Evolutionary conservation across 345 rosid species (phyloP), one percentile per base, ranked within the genome.

Genomic region (Rhodamnia argentea): DNA sequence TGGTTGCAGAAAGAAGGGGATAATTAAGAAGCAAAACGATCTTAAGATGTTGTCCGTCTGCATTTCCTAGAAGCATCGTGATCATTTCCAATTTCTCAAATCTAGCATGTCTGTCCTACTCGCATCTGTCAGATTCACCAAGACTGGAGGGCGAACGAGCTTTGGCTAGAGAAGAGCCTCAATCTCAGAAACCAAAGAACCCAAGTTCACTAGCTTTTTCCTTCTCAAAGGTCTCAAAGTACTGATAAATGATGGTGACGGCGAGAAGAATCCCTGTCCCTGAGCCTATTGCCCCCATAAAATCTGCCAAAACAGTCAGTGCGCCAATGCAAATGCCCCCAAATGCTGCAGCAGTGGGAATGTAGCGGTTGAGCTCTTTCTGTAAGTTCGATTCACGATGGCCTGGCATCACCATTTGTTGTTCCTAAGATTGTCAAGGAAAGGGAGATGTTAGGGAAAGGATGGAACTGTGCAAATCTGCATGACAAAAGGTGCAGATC

Each of bases 371-470:
- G 88, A 95, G 86, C 89, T 95, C 98, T 85, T 95, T 95, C 86
- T 94, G 98, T 14, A 95, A 90, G 91, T 94, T 95, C 13, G 96
- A 93, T 86, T 95, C 98, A 51, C 98, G 91, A 74, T 95, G 98
- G 59, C 98, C 98, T 1, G 98, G 98, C 98, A 95, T 95, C 87
- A 95, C 97, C 98, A 95, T 95, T 94, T 95, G 98, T 93, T 95
- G 98, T 90, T 95, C 98, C 98, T 95, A 87, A 82, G 51, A 50
- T 59, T 52, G 40, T 26, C 60, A 84, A 57, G 26, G 16, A n/a
- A 52, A 70, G 18, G 27, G 82, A 32, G 27, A 51, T 24, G 20
- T 42, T 32, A 23, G 47, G 47, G 47, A 70, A 18, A 11, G 16
- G 47, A 70, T 32, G 47, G 23, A 29, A 32, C 78, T 4, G 78